Evolutionary conservation across 352 stramenopile genomes (phyloP).

Genomic region (Blastocystis sp.): DNA sequence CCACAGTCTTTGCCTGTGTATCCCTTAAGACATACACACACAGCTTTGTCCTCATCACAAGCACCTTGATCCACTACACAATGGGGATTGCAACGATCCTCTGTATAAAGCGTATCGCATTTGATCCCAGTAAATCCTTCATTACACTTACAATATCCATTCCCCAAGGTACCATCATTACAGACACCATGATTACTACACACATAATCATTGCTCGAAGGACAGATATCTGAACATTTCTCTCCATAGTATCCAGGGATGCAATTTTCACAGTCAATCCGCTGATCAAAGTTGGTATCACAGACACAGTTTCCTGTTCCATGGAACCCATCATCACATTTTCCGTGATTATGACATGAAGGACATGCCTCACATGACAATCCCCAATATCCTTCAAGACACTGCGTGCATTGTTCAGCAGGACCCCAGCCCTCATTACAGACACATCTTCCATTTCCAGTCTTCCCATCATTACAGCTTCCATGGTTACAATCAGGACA

Average conservation of each 20-base stretch:
- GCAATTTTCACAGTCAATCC: slow-evolving; percentile 75
- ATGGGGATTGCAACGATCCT: slow-evolving; percentile 16
- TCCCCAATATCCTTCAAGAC: slow-evolving; percentile 76
- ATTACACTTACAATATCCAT: slow-evolving; percentile 75
- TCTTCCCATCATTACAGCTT: slow-evolving; percentile 75
- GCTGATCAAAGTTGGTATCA: slow-evolving; percentile 74
- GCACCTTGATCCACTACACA: background rate
- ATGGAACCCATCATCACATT: slow-evolving; percentile 75
- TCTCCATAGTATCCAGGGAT: slow-evolving; percentile 75
- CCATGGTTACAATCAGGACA: slow-evolving; percentile 77
- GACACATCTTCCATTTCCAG: slow-evolving; percentile 74
- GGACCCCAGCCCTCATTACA: slow-evolving; percentile 76
- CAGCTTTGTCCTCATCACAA: slow-evolving; percentile 21
- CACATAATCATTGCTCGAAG: slow-evolving; percentile 71
- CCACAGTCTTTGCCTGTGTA: slow-evolving; percentile 22
- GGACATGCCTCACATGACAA: slow-evolving; percentile 72
- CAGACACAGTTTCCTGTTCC: slow-evolving; percentile 77
- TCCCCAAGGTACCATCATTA: slow-evolving; percentile 72
- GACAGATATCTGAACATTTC: slow-evolving; percentile 72
- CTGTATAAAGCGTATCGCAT: background rate
- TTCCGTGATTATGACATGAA: slow-evolving; percentile 74
- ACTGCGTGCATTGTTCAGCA: slow-evolving; percentile 73
- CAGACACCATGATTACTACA: slow-evolving; percentile 76
- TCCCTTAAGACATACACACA: slow-evolving; percentile 3
- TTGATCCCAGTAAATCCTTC: slow-evolving; percentile 70